Base-by-base conservation (phyloP, 176 grass and related monocot species). In the Puccinellia tenuiflora region DNA sequence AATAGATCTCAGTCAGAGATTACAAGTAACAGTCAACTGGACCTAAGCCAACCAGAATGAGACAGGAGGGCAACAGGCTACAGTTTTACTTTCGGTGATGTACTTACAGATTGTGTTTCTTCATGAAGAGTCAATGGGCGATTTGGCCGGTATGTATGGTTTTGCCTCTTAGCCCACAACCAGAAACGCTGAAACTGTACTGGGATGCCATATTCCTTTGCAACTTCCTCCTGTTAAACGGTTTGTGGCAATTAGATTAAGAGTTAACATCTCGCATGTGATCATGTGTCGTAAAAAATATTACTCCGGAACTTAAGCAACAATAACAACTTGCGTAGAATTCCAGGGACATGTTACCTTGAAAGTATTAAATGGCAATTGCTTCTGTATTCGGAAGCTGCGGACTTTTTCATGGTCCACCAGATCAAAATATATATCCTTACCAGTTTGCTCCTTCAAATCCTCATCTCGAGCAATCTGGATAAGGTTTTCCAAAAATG, bases 371-470 rank as follows among this genome's bases (percentile, higher is more conserved):
- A 97, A 97, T 5, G 80, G 77, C 65, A 94, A 78, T 68, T 97
- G 94, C 73, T 97, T 97, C 87, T 97, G 94, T 69, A 97, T 94
- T 39, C 91, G 89, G 85, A 97, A 97, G 81, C 85, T 94, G 62
- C 77, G 80, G 63, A 94, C 94, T 86, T 97, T 97, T 83, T 97
- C 94, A 85, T 97, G 94, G 85, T 97, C 91, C 76, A 94, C 94
- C 75, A 97, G 79, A 22, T 97, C 94, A 97, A 97, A 97, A 86
- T 86, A 94, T 80, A 87, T 92, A 84, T 92, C 83, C 59, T 87
- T 97, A 26, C 94, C 94, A 82, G 91, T 94, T 73, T 97, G 94
- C 55, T 83, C 89, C 12, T 70, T 84, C 71, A 97, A 81, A 86
- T 97, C 92, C 65, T 87, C 91, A 90, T 94, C 86, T 68, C 89